phyloP scores from a whole-genome alignment of 192 early-diverging fungal genomes.

The Lobosporangium transversale region DNA sequence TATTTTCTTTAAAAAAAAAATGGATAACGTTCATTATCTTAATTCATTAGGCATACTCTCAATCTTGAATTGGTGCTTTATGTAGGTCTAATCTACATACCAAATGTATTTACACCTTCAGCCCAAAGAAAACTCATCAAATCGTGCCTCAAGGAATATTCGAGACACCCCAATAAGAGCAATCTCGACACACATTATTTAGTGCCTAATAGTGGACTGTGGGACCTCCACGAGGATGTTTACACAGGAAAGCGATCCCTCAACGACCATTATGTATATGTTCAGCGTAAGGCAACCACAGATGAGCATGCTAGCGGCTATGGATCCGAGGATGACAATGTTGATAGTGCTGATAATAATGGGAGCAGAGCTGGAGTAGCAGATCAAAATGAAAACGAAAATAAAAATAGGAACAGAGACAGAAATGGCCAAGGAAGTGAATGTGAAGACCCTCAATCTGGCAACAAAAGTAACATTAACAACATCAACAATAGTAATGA shows the following conservation, averaged over 20 bases:
- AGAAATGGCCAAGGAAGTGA: too few relatives aligned
- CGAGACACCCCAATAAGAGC: slow-evolving; percentile 81
- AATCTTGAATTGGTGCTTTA: background rate
- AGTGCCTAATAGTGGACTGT: slow-evolving; percentile 69
- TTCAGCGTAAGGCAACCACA: slow-evolving; percentile 34
- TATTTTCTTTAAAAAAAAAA: background rate
- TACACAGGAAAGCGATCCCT: slow-evolving; percentile 17
- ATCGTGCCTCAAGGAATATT: slow-evolving; percentile 79
- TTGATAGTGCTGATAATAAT: slow-evolving; percentile 20
- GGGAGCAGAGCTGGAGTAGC: slow-evolving; percentile 4
- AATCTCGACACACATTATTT: slow-evolving; percentile 92
- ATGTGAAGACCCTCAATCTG: too few relatives aligned
- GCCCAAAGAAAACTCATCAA: slow-evolving; percentile 77
- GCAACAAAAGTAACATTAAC: slow-evolving; percentile 27
- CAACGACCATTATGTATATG: slow-evolving; percentile 34
- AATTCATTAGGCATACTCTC: too few relatives aligned
- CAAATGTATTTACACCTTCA: slow-evolving; percentile 74
- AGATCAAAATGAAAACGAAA: too few relatives aligned
- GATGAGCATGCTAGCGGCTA: slow-evolving; percentile 21
- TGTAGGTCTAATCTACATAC: slow-evolving; percentile 84
- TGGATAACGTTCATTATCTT: too few relatives aligned
- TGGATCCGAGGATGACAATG: slow-evolving; percentile 48
- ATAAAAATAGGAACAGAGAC: too few relatives aligned
- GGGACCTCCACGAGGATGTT: slow-evolving; percentile 62
- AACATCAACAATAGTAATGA: slow-evolving; percentile 14